Percentiles rank a stretch among this genome's conserved stretches.
Evolutionary conservation across 768 basidiomycete genomes (phyloP).

Genomic region (Multifurca ochricompacta): DNA sequence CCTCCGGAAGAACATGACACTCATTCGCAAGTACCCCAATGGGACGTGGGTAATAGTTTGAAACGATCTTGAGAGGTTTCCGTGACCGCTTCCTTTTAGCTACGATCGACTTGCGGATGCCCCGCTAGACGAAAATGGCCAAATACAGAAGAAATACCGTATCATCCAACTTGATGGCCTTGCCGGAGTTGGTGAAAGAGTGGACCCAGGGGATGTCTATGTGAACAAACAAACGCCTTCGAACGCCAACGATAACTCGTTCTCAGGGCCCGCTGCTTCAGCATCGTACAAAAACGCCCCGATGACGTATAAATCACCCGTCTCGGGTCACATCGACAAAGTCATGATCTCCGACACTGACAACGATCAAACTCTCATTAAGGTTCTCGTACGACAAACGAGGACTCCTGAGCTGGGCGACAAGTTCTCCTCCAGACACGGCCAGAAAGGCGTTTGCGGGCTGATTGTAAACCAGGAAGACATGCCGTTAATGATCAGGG

Average conservation of each 20-base stretch:
- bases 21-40: constrained; percentile 94
- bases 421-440: constrained; percentile 97
- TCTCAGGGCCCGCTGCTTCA: constrained; percentile 74
- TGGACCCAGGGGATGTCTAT: constrained; percentile 89
- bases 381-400: constrained; percentile 95
- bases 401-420: constrained; percentile 94
- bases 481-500: constrained; percentile 98
- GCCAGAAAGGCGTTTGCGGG: constrained; percentile 98
- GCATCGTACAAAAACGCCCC: constrained; percentile 90
- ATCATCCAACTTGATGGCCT: constrained; percentile 91
- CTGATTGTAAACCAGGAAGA: constrained; percentile 98
- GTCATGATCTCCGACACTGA: constrained; percentile 97
- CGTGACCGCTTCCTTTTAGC: constrained; percentile 31
- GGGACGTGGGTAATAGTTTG: constrained; percentile 67
- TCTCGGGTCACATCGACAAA: constrained; percentile 93
- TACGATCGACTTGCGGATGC: constrained; percentile 94
- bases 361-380: constrained; percentile 93
- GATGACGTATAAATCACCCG: constrained; percentile 88
- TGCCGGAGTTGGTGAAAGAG: constrained; percentile 89
- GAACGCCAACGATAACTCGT: constrained; percentile 87
- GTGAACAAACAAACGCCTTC: constrained; percentile 96
- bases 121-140: constrained; percentile 75
- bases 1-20: constrained; percentile 87
- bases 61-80: not conserved
- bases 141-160: constrained; percentile 75